Conservation (phyloP, 306 rosid species). For the Inga oerstediana region DNA sequence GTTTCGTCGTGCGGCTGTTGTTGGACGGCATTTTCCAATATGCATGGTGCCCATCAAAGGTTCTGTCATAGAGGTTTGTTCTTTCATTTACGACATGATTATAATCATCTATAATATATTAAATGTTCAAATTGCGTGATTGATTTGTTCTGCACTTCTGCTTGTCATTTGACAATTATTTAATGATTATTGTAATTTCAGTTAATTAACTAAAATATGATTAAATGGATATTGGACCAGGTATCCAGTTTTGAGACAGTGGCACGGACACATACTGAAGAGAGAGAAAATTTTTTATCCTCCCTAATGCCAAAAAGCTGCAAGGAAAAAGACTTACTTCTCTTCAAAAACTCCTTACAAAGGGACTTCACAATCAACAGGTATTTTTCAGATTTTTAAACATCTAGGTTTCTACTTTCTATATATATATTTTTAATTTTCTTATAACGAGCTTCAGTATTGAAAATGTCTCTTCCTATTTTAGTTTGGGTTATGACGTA, state of each 20-base stretch:
- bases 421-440: not conserved
- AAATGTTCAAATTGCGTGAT: constrained; percentile 19
- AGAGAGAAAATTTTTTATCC: constrained; percentile 28
- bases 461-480: not conserved
- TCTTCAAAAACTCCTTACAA: constrained; percentile 62
- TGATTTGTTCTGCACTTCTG: constrained; percentile 33
- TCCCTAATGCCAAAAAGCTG: constrained; percentile 53
- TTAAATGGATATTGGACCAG: constrained; percentile 46
- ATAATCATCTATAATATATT: constrained; percentile 6
- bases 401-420: not conserved
- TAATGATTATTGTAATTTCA: constrained; percentile 29
- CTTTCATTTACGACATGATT: constrained; percentile 20
- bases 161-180: constrained; percentile 29
- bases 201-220: constrained; percentile 12
- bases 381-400: constrained; percentile 34
- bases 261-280: constrained; percentile 40
- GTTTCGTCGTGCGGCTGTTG: constrained; percentile 47
- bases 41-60: constrained; percentile 67
- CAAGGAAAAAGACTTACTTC: constrained; percentile 51
- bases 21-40: constrained; percentile 85
- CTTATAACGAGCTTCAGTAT: not conserved
- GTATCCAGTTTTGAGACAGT: constrained; percentile 88
- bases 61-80: constrained; percentile 69
- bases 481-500: constrained; percentile 7
- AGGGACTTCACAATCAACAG: constrained; percentile 93